phyloP scores from a whole-genome alignment of 305 asterid species.

The Fraxinus platypoda region DNA sequence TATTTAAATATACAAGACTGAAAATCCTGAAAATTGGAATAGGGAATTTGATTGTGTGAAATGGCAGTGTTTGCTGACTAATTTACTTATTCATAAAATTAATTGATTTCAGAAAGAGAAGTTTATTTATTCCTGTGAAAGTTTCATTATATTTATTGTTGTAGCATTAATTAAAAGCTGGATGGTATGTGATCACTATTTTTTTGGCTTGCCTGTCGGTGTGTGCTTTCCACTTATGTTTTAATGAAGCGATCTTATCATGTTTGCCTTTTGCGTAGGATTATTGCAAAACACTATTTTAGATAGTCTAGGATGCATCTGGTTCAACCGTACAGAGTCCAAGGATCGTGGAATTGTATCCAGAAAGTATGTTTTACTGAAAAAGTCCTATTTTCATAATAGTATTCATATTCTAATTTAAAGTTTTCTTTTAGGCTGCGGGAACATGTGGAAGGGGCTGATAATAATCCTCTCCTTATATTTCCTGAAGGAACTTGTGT shows the following conservation, averaged over 20 bases:
- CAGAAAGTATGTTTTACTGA: slow-evolving; percentile 60
- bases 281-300: slow-evolving; percentile 89
- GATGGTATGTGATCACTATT: background rate
- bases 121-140: background rate
- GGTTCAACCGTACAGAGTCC: slow-evolving; percentile 97
- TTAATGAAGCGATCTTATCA: slow-evolving; percentile 21
- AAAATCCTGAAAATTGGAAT: background rate
- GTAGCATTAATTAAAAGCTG: background rate
- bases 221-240: background rate
- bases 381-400: background rate
- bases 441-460: slow-evolving; percentile 85
- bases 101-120: background rate
- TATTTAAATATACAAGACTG: background rate
- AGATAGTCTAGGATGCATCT: slow-evolving; percentile 97
- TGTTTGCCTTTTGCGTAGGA: slow-evolving; percentile 44
- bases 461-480: slow-evolving; percentile 94
- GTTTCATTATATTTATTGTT: background rate
- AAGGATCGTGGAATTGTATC: slow-evolving; percentile 96
- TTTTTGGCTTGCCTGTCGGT: background rate
- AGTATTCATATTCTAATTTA: slow-evolving; percentile 21
- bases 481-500: slow-evolving; percentile 99
- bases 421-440: slow-evolving; percentile 58
- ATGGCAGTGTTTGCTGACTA: background rate
- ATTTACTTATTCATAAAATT: background rate
- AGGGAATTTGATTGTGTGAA: background rate